These are phyloP conservation scores for Macaranga tanarius DNA, from an alignment of 441 rosid genomes.

Conservation along the genomic window DNA sequence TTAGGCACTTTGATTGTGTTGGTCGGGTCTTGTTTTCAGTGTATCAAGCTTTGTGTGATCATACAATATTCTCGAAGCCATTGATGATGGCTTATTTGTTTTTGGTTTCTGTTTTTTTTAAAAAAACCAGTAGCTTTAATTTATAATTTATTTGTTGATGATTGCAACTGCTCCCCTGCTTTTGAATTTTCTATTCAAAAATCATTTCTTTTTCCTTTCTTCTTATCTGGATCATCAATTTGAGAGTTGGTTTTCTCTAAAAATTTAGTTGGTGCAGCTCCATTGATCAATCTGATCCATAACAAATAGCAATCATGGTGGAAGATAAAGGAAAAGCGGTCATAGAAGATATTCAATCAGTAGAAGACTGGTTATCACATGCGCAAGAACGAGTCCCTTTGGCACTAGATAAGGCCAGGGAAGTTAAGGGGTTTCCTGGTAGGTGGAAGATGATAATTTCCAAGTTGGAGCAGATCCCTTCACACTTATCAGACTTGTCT, in stretches of 20 bases:
- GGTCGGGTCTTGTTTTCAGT: conserved; percentile 47
- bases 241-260: conserved; percentile 26
- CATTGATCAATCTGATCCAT: conserved; percentile 29
- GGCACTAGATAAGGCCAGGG: conserved; percentile 57
- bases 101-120: conserved; percentile 33
- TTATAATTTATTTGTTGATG: conserved; percentile 36
- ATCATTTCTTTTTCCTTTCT: conserved; percentile 9
- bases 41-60: conserved; percentile 48
- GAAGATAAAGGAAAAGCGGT: conserved; percentile 39
- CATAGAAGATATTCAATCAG: conserved; percentile 36
- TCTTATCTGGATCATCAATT: conserved; percentile 30
- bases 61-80: conserved; percentile 52
- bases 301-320: conserved; percentile 58
- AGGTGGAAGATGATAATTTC: conserved; percentile 84
- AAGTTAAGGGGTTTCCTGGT: conserved; percentile 64
- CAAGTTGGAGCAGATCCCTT: conserved; percentile 77
- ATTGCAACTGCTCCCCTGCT: conserved; percentile 71
- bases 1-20: conserved; percentile 33
- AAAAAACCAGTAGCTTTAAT: conserved; percentile 15
- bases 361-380: conserved; percentile 69
- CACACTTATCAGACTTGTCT: conserved; percentile 68
- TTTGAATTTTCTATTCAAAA: conserved; percentile 32
- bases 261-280: conserved; percentile 33
- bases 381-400: conserved; percentile 67
- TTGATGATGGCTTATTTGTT: conserved; percentile 44